Conservation (phyloP, 805 yeast species). For the Candida coleopterorum region DNA sequence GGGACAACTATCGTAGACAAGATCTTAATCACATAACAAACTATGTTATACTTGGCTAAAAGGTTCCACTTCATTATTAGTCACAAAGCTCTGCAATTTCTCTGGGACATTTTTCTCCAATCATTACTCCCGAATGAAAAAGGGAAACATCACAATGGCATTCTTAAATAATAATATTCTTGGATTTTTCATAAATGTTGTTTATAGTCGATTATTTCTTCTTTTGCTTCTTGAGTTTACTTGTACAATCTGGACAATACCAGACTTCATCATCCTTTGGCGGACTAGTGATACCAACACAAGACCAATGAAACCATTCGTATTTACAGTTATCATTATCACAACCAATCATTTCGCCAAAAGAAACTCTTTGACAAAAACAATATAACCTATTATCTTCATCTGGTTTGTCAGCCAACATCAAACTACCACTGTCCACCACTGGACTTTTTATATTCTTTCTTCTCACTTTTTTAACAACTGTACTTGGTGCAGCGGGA, state of each 20-base stretch:
- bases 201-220: too few relatives aligned
- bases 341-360: conserved; percentile 97
- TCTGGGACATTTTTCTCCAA: too few relatives aligned
- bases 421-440: conserved; percentile 8
- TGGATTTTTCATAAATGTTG: too few relatives aligned
- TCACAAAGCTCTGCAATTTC: too few relatives aligned
- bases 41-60: too few relatives aligned
- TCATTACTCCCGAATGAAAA: too few relatives aligned
- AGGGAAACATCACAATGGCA: too few relatives aligned
- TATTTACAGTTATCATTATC: conserved; percentile 83
- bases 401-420: conserved; percentile 20
- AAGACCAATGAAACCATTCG: conserved; percentile 96
- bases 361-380: conserved; percentile 90
- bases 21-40: too few relatives aligned
- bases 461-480: conserved; percentile 23
- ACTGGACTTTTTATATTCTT: conserved; percentile 13
- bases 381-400: conserved; percentile 60
- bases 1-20: too few relatives aligned
- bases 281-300: conserved; percentile 85
- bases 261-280: conserved; percentile 79
- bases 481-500: conserved; percentile 12
- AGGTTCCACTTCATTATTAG: too few relatives aligned
- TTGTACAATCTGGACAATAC: conserved; percentile 86
- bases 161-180: too few relatives aligned
- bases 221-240: conserved; percentile 41